Conservation (phyloP, 805 yeast species). For the Candida insectalens region DNA sequence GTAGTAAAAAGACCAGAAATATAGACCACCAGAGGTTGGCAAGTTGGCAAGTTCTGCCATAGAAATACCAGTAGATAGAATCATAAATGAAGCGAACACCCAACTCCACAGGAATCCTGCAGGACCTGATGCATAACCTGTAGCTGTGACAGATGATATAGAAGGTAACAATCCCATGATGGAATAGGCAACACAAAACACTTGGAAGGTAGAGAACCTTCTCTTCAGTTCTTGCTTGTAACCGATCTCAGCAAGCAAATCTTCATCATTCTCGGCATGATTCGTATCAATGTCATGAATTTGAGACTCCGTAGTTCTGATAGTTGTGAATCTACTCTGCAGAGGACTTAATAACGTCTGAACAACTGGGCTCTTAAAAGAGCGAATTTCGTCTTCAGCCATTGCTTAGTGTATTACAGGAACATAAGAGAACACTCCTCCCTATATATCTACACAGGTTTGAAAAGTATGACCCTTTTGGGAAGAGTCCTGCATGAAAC, state of each 20-base stretch:
- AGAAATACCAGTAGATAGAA: slow-evolving; percentile 44
- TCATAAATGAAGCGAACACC: slow-evolving; percentile 37
- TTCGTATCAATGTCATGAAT: slow-evolving; percentile 25
- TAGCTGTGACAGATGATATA: slow-evolving; percentile 43
- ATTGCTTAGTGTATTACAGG: too few species aligned
- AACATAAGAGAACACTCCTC: too few species aligned
- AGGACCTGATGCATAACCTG: slow-evolving; percentile 54
- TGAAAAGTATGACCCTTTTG: too few species aligned
- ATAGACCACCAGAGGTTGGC: slow-evolving; percentile 69
- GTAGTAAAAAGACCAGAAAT: slow-evolving; percentile 57
- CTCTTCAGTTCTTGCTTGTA: slow-evolving; percentile 56
- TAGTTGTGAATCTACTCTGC: too few species aligned
- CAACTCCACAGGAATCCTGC: slow-evolving; percentile 68
- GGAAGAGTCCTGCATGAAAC: too few species aligned
- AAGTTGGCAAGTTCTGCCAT: slow-evolving; percentile 58
- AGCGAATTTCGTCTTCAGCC: too few species aligned
- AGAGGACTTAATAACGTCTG: too few species aligned
- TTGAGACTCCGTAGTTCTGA: too few species aligned
- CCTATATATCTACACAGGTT: too few species aligned
- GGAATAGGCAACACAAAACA: slow-evolving; percentile 54
- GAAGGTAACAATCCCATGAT: slow-evolving; percentile 60
- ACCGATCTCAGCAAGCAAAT: slow-evolving; percentile 43
- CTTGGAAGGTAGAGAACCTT: slow-evolving; percentile 45
- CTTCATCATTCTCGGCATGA: slow-evolving; percentile 19
- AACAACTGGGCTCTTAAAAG: too few species aligned